Evolutionary conservation across 345 rosid genomes (phyloP).

Genomic region (Populus ilicifolia): DNA sequence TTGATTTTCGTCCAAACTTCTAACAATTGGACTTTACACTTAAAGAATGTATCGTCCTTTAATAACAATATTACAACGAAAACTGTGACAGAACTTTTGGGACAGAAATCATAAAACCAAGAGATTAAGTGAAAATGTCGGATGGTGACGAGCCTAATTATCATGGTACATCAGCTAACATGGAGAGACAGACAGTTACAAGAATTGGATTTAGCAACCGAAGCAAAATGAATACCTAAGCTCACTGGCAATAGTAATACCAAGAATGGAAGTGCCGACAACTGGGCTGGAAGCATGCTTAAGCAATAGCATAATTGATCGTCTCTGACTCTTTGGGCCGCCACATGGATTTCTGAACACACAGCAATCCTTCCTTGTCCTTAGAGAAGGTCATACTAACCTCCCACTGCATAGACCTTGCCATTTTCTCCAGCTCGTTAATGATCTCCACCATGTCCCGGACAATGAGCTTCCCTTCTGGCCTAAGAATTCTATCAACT

Average conservation of each 20-base stretch:
- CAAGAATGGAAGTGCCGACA: not conserved
- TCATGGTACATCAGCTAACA: constrained; percentile 13
- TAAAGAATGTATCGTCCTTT: not conserved
- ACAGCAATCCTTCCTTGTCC: constrained; percentile 79
- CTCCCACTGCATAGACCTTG: constrained; percentile 72
- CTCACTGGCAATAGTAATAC: constrained; percentile 13
- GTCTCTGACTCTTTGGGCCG: constrained; percentile 66
- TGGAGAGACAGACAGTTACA: constrained; percentile 7
- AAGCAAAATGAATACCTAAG: constrained; percentile 26
- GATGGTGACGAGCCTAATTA: constrained; percentile 1
- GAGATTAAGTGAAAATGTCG: not conserved
- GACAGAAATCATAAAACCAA: constrained; percentile 1
- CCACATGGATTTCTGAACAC: constrained; percentile 79
- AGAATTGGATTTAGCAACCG: constrained; percentile 22
- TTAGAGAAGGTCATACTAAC: constrained; percentile 71
- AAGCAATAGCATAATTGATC: constrained; percentile 55
- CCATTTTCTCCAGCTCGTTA: constrained; percentile 52
- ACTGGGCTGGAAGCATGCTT: constrained; percentile 8
- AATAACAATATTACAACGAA: not conserved
- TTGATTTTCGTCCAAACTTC: not conserved
- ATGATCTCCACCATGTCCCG: constrained; percentile 65
- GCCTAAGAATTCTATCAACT: constrained; percentile 82
- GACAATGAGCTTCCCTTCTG: constrained; percentile 80
- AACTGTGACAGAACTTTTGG: not conserved
- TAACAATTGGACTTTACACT: not conserved